Evolutionary conservation across 345 rosid genomes (phyloP), one percentile per base, ranked within the genome.

Genomic region (Populus davidiana): DNA sequence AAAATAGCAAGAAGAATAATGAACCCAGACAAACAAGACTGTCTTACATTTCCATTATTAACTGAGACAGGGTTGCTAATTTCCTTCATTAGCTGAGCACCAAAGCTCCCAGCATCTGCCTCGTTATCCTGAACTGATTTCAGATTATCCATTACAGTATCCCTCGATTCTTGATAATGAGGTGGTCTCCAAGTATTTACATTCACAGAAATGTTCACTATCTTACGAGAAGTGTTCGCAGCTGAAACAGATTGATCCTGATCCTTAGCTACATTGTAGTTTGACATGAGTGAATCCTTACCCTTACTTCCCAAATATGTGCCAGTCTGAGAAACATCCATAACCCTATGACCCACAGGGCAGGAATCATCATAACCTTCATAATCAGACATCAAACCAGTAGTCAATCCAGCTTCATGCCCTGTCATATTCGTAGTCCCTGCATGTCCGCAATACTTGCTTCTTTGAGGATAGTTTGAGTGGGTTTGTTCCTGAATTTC

Each of bases 31-130:
- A 17, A 31, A 65, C 23, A 31, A 31, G 41, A 65, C 9, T 0
- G 18, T 31, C 97, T 87, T 87, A 94, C 98, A 83, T 79, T 87
- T 85, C 92, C 96, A 87, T 89, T 88, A 69, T 88, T 81, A 75
- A 80, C 84, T 17, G 84, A 63, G 52, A 76, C 78, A 62, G 75
- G 79, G 54, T 70, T 75, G 79, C 59, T 74, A 78, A 86, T 92
- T 76, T 77, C 86, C 77, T 80, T 83, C 80, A 86, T 81, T 67
- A 79, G 75, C 78, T 75, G 87, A 5, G 65, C 62, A 73, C 56
- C 85, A 71, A 86, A 70, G 76, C 85, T 87, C 71, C 79, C 81
- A 29, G 83, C 72, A 61, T 68, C 83, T 67, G 79, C 71, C 76
- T 81, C 84, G 43, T 67, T 83, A 72, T 73, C 86, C 72, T 74